phyloP scores from a whole-genome alignment of 2,329 filamentous ascomycete species.

The Curvularia verruculosa region DNA sequence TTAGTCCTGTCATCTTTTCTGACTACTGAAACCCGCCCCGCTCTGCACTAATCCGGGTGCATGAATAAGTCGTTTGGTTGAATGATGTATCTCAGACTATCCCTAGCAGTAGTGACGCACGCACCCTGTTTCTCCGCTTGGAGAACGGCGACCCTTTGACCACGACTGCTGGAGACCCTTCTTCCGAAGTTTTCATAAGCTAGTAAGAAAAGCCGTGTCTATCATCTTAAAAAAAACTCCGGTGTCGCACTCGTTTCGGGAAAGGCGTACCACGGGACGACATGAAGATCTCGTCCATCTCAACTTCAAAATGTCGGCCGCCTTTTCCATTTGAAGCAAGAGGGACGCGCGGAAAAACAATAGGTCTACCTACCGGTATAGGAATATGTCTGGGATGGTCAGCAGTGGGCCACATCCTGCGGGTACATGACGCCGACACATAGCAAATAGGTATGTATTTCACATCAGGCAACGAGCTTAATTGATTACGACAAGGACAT shows the following conservation, averaged over 20 bases:
- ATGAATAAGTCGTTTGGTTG: background rate
- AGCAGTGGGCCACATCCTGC: background rate
- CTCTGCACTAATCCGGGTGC: background rate
- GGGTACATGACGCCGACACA: background rate
- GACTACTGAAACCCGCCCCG: background rate
- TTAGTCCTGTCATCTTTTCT: background rate
- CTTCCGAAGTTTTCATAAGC: background rate
- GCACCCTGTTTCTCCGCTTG: background rate
- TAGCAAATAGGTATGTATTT: background rate
- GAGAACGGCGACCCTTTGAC: background rate
- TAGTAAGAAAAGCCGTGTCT: background rate
- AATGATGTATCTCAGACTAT: background rate
- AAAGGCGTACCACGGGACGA: background rate
- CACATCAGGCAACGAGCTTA: background rate
- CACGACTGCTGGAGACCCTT: background rate
- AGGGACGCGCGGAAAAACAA: background rate
- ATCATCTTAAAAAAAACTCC: background rate
- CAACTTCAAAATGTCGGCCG: background rate
- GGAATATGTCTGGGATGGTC: background rate
- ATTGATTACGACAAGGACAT: background rate
- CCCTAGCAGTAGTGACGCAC: background rate
- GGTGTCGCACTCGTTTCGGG: background rate
- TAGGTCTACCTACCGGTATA: background rate
- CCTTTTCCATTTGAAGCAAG: background rate
- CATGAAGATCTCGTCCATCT: background rate